A percentile compares a stretch with the other conserved stretches of the same genome.
Conservation (phyloP, 2,329 filamentous ascomycete genomes). For the Pyrenophora seminiperda region DNA sequence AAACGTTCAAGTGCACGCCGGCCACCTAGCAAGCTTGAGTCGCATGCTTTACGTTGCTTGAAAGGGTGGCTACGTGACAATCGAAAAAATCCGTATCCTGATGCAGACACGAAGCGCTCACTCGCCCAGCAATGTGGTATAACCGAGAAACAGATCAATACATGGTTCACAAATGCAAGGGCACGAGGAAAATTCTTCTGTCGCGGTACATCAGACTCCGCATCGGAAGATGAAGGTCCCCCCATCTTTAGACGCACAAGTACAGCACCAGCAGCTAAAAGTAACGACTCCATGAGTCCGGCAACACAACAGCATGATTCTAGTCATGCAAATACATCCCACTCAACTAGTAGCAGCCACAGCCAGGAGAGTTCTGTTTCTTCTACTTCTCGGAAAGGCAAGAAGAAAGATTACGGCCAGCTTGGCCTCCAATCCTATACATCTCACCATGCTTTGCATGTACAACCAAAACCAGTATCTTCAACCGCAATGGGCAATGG, state of each 20-base stretch:
- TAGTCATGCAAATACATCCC: slow-evolving; percentile 13
- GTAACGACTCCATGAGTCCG: slow-evolving; percentile 10
- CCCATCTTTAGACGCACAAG: slow-evolving; percentile 20
- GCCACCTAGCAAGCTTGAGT: slow-evolving; percentile 35
- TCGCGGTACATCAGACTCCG: slow-evolving; percentile 17
- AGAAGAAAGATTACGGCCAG: slow-evolving; percentile 45
- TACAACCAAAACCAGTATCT: slow-evolving; percentile 7
- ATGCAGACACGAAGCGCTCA: slow-evolving; percentile 33
- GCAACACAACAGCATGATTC: not conserved
- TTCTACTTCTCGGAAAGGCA: slow-evolving; percentile 39
- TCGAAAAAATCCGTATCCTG: slow-evolving; percentile 40
- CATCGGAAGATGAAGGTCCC: slow-evolving; percentile 28
- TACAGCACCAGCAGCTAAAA: slow-evolving; percentile 11
- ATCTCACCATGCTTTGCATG: slow-evolving; percentile 15
- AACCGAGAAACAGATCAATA: slow-evolving; percentile 43
- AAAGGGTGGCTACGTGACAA: slow-evolving; percentile 40
- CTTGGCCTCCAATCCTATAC: slow-evolving; percentile 18
- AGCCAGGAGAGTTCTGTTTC: slow-evolving; percentile 4
- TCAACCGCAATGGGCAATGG: not conserved
- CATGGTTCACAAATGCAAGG: slow-evolving; percentile 46
- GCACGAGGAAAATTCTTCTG: slow-evolving; percentile 33
- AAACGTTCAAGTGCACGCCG: slow-evolving; percentile 39
- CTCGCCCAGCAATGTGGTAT: slow-evolving; percentile 41
- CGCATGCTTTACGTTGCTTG: slow-evolving; percentile 33
- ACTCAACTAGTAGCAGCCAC: not conserved